Evolutionary conservation across 176 grass and related monocot genomes (phyloP).

Genomic region (Hordeum marinum): DNA sequence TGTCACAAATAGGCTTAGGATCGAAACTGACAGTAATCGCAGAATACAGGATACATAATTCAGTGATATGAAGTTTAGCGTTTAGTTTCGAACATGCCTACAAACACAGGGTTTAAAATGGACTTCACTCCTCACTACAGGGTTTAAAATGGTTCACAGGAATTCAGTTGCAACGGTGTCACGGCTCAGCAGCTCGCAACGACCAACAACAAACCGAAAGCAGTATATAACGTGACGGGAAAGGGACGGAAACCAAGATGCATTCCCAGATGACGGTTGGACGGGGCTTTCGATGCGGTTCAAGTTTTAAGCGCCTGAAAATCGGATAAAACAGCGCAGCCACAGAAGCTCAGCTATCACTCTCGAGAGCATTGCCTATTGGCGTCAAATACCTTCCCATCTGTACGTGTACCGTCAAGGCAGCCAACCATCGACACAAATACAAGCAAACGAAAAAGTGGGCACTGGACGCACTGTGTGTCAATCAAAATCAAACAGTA

Average conservation of each 20-base stretch:
- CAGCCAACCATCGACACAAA: not conserved
- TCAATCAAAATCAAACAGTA: not conserved
- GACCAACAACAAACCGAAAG: not conserved
- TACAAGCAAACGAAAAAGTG: not conserved
- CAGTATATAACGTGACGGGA: not conserved
- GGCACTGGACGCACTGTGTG: not conserved
- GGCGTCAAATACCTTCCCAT: not conserved
- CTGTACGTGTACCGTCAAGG: not conserved
- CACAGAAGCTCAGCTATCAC: not conserved
- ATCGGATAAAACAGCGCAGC: not conserved
- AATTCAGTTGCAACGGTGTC: not conserved
- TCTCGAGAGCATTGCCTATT: constrained; percentile 2
- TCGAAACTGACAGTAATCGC: too few relatives aligned
- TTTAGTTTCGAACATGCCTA: too few relatives aligned
- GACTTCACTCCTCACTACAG: too few relatives aligned
- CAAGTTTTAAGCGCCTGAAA: not conserved
- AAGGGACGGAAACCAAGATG: not conserved
- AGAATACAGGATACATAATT: too few relatives aligned
- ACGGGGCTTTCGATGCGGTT: not conserved
- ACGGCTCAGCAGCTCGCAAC: not conserved
- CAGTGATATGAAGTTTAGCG: too few relatives aligned
- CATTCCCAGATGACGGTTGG: not conserved
- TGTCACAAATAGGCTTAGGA: too few relatives aligned
- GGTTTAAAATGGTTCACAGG: too few relatives aligned
- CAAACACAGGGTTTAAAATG: too few relatives aligned